Evolutionary conservation across 2,329 filamentous ascomycete genomes (phyloP).

Genomic region (Coleophoma cylindrospora): DNA sequence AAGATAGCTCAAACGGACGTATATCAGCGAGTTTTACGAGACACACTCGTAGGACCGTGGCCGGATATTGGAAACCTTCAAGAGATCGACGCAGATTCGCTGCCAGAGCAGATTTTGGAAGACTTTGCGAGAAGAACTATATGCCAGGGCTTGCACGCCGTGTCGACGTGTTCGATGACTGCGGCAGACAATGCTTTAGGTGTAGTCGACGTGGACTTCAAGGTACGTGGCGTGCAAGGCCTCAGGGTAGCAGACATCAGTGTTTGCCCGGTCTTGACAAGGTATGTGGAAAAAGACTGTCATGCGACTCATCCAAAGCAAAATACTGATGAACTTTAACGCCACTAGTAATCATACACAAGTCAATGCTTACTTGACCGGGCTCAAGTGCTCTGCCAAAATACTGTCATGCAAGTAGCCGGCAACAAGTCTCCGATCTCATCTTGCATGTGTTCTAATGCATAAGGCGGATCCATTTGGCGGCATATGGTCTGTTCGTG

Average conservation of each 20-base stretch:
- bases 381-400: not conserved
- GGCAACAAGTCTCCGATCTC: not conserved
- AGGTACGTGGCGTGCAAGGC: not conserved
- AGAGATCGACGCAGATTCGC: not conserved
- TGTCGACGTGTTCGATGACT: not conserved
- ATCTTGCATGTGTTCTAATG: not conserved
- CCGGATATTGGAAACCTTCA: not conserved
- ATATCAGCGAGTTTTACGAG: not conserved
- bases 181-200: not conserved
- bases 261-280: not conserved
- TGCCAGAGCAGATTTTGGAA: not conserved
- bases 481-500: too few relatives aligned
- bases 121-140: not conserved
- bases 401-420: not conserved
- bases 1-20: constrained; percentile 1
- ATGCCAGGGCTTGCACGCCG: not conserved
- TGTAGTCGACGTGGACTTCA: not conserved
- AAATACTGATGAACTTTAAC: not conserved
- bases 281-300: not conserved
- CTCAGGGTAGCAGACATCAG: not conserved
- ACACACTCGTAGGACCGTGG: not conserved
- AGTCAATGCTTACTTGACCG: not conserved
- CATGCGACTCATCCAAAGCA: not conserved
- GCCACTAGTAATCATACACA: not conserved
- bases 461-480: not conserved